phyloP scores from a whole-genome alignment of 768 basidiomycete species.

The Lactifluus echinatus region DNA sequence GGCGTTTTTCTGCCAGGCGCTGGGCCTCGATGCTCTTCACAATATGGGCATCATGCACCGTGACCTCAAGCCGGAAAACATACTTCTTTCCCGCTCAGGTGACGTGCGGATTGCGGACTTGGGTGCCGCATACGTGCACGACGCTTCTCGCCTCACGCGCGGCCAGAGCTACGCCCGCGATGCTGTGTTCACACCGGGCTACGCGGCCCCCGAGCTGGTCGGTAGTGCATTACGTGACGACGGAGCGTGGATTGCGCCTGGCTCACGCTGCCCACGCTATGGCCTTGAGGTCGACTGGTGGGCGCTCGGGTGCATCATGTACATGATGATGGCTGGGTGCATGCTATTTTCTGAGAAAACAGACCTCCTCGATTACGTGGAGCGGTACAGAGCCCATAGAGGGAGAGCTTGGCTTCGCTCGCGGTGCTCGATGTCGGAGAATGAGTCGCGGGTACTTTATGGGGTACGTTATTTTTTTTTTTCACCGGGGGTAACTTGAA shows the following conservation, averaged over 20 bases:
- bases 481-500: not conserved
- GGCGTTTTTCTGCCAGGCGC: conserved; percentile 1
- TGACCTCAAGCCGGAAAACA: conserved; percentile 22
- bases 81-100: conserved; percentile 17
- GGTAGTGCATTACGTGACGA: conserved; percentile 7
- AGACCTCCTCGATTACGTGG: conserved; percentile 15
- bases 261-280: conserved; percentile 10
- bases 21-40: conserved; percentile 19
- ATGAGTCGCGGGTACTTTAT: conserved; percentile 12
- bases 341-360: conserved; percentile 18
- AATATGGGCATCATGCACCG: conserved; percentile 21
- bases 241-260: conserved; percentile 13
- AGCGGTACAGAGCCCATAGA: conserved; percentile 6
- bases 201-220: conserved; percentile 18
- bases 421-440: conserved; percentile 9
- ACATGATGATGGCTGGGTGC: conserved; percentile 14
- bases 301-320: conserved; percentile 21
- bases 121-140: conserved; percentile 17
- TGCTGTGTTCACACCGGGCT: conserved; percentile 17
- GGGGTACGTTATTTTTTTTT: conserved; percentile 8
- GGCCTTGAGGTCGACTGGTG: conserved; percentile 21
- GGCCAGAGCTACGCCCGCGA: conserved; percentile 16
- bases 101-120: conserved; percentile 20
- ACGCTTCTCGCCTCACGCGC: conserved; percentile 13
- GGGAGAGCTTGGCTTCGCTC: conserved; percentile 15